Base-by-base conservation (phyloP, 768 basidiomycete species). In the Tricholoma hemisulphureum region DNA sequence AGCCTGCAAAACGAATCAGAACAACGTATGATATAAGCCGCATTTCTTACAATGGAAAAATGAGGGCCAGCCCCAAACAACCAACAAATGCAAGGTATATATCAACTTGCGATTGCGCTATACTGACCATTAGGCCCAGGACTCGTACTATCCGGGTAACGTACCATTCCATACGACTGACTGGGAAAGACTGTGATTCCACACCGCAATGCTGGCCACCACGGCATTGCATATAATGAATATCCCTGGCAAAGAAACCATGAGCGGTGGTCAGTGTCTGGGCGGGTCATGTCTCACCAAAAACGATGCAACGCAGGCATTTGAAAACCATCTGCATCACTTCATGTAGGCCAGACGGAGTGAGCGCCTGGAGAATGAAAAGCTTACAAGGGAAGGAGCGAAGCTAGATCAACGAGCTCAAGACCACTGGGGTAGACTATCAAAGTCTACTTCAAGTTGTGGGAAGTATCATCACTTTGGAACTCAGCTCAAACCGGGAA, bases 201-300 rank as follows among this genome's bases (percentile, higher is more conserved):
- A 89, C 18, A 86, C 84, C 55, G 87, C 83, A 28, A 84, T 77
- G 63, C 83, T 85, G 59, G 83, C 81, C 56, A 83, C 77, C 63
- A 88, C 75, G 48, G 87, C 85, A 74, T 82, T 87, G 70, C 81
- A 89, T 60, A 83, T 67, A 61, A 85, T 77, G 69, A 87, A 85
- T 46, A 83, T 59, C 65, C 73, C 88, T 91, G 59, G 28, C 41
- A 16, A 2, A 48, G 20, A 32, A 63, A 59, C 10, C 26, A 29
- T 53, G 52, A 51, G 46, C 53, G 5, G 23, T 41, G 24, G 28
- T 24, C 35, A 53, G 28, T 11, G 45, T 21, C 37, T 39, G 26
- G 24, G 11, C 39, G 7, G 3, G 13, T 1, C 11, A 21, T 37
- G 32, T 67, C 81, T 51, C 56, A 88, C 89, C 81, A 67, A 89